Base-by-base conservation (phyloP, 768 basidiomycete species). In the Phlegmacium glaucopus region DNA sequence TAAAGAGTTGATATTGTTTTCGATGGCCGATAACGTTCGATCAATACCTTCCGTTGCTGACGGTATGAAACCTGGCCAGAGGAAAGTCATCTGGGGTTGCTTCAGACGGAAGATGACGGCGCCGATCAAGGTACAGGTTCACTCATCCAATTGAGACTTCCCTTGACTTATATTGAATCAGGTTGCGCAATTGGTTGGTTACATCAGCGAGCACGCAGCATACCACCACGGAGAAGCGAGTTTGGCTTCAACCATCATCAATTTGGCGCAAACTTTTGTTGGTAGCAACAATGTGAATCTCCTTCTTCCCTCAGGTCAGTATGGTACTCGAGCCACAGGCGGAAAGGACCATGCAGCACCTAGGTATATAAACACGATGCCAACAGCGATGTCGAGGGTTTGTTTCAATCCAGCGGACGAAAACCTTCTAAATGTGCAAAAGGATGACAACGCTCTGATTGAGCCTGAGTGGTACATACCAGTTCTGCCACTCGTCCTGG, bases 1-100 rank as follows among this genome's bases (percentile, higher is more conserved):
- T 75, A 91, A 84, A 67, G 96, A 99, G 62, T 71, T 99, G 39
- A 97, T 99, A 50, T 76, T 97, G 22, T 99, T 97, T 78, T 99
- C 96, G 1, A 97, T 98, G 92, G 96, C 96, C 4, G 96, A 99
- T 62, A 98, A 98, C 60, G 80, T 96, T 53, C 94, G 96, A 47
- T 99, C 96, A 4, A 98, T 99, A 55, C 96, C 96, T 2, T 96
- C 88, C 0, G 79, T 91, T 12, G 83, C 84, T 10, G 96, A 98
- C 62, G 96, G 96, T 38, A 72, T 99, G 48, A 99, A 99, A 67
- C 95, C 96, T 34, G 94, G 94, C 64, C 96, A 99, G 61, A 77
- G 96, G 32, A 99, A 99, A 64, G 91, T 99, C 37, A 79, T 98
- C 27, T 98, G 93, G 83, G 92, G 77, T 56, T 93, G 90, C 66